These are phyloP conservation scores for Acer saccharum DNA, from an alignment of 345 rosid genomes.

Conservation along the genomic window DNA sequence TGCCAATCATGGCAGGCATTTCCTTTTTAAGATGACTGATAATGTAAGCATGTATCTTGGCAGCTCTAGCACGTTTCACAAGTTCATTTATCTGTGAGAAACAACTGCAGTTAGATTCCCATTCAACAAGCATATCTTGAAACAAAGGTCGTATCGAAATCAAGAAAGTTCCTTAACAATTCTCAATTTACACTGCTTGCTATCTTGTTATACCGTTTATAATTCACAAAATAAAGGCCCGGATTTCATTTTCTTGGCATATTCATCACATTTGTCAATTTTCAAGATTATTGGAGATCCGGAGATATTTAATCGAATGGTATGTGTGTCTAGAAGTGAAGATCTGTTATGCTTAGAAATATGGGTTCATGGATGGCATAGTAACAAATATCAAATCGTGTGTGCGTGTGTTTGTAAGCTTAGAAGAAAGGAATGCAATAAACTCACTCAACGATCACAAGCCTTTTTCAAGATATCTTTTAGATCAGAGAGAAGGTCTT, in stretches of 20 bases:
- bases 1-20: conserved; percentile 95
- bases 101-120: conserved; percentile 7
- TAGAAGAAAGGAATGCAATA: conserved; percentile 5
- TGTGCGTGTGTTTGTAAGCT: neutral
- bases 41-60: conserved; percentile 87
- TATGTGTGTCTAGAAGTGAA: too few species aligned
- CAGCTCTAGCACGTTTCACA: conserved; percentile 96
- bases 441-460: conserved; percentile 94
- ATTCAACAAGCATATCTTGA: neutral
- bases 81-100: conserved; percentile 79
- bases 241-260: too few species aligned
- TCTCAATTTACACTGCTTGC: neutral
- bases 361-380: neutral
- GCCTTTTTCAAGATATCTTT: conserved; percentile 97
- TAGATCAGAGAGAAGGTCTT: conserved; percentile 82
- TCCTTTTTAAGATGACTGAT: conserved; percentile 88
- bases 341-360: neutral
- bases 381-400: neutral
- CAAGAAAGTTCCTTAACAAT: neutral
- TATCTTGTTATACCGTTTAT: neutral
- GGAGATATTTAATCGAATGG: too few species aligned
- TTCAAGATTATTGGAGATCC: neutral
- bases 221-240: too few species aligned
- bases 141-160: neutral
- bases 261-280: neutral